Percentiles rank a stretch among this genome's conserved stretches.
Conservation (phyloP, 306 rosid genomes). For the Carpinus viminea region DNA sequence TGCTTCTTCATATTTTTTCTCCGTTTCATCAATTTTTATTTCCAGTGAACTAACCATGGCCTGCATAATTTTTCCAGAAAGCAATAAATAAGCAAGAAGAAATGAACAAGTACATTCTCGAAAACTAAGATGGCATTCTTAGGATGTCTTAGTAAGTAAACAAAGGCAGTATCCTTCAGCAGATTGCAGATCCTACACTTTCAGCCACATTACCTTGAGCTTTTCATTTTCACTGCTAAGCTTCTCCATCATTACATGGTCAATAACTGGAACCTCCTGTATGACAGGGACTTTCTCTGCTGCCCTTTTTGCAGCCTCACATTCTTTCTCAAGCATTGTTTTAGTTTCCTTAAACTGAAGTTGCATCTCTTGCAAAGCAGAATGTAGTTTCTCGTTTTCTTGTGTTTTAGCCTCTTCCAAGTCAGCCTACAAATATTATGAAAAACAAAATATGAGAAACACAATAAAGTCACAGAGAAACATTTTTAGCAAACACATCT, state of each 20-base stretch:
- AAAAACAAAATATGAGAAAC: conserved; percentile 21
- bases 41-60: conserved; percentile 86
- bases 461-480: conserved; percentile 17
- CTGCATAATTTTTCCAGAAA: conserved; percentile 53
- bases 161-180: conserved; percentile 4
- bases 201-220: conserved; percentile 73
- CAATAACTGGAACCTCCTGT: conserved; percentile 96
- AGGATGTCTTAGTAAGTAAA: conserved; percentile 3
- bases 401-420: conserved; percentile 86
- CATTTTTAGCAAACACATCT: neutral
- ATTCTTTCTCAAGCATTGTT: conserved; percentile 70
- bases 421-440: conserved; percentile 55
- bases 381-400: conserved; percentile 83
- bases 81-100: conserved; percentile 33
- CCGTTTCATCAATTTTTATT: conserved; percentile 87
- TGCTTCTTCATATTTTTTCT: conserved; percentile 87
- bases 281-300: conserved; percentile 66
- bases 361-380: conserved; percentile 86
- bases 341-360: conserved; percentile 80
- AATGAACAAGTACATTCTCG: conserved; percentile 15
- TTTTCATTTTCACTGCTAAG: conserved; percentile 86
- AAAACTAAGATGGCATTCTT: conserved; percentile 10
- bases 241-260: conserved; percentile 71
- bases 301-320: conserved; percentile 65
- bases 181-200: conserved; percentile 18